Evolutionary conservation across 2,329 filamentous ascomycete species (phyloP).

Genomic region (Botrytis sinoallii): DNA sequence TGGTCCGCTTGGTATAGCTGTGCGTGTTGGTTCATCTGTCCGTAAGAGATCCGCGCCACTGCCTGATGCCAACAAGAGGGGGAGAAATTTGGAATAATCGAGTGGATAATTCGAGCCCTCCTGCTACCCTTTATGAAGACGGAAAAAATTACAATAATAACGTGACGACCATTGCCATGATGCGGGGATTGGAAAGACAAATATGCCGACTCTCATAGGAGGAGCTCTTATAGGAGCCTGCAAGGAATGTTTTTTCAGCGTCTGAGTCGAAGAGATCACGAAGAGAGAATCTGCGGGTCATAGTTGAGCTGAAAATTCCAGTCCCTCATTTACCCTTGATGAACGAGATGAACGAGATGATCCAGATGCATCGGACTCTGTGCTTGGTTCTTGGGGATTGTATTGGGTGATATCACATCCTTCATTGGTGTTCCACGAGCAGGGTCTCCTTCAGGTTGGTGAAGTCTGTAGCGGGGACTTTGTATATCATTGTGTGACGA

Average conservation of each 20-base stretch:
- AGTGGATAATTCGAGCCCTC: neutral
- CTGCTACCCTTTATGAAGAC: neutral
- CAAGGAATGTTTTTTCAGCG: fast-evolving
- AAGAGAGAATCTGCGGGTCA: neutral
- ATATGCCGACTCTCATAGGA: neutral
- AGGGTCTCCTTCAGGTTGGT: too few relatives aligned
- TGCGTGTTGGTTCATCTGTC: neutral
- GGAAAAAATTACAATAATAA: too few relatives aligned
- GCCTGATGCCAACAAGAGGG: too few relatives aligned
- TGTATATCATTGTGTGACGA: neutral
- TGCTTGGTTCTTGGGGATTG: neutral
- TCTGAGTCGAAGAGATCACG: neutral
- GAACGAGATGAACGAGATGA: neutral
- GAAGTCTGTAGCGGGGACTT: neutral
- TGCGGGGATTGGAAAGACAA: neutral
- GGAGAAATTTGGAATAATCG: fast-evolving
- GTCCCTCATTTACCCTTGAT: neutral
- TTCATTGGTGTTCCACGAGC: too few relatives aligned
- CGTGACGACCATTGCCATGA: too few relatives aligned
- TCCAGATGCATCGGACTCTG: neutral
- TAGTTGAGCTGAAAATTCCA: neutral
- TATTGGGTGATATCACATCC: too few relatives aligned
- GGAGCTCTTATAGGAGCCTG: neutral
- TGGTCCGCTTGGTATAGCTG: too few relatives aligned
- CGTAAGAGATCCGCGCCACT: neutral